Base-by-base conservation (phyloP, 495 filamentous ascomycete species). In the Bombardia bombarda region DNA sequence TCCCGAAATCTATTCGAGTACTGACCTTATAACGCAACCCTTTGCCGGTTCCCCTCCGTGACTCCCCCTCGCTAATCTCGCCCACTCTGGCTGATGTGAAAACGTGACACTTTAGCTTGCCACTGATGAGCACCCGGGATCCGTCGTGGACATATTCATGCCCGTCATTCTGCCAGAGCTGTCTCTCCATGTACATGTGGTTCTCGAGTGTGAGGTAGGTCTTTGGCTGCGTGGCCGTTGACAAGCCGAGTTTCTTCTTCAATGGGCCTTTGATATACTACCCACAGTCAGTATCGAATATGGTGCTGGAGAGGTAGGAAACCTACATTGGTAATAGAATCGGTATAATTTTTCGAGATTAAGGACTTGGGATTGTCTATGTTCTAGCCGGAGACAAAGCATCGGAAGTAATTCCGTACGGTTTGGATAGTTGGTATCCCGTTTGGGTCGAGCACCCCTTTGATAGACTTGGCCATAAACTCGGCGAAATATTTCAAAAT, bases 361-460 rank as follows among this genome's bases (percentile, higher is more conserved):
- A 40, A 32, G n/a, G 38, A 41, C 19, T 24, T 33, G 20, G 38
- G 38, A 35, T 47, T 47, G 5, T 42, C 5, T 40, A 40, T 8
- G 50, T 48, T 48, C 32, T 36, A 50, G 30, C 46, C 42, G 14
- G 41, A 49, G 14, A 40, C 38, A 40, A 50, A 53, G 21, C 35
- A 36, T 37, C 50, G 46, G 22, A 49, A 49, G 34, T 47, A 40
- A 26, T 40, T 39, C 31, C 40, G 22, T 13, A 53, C 35, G 13
- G 46, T 53, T 17, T 49, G 34, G 4, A 44, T 28, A 22, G 50
- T 50, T 25, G 40, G 35, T 26, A 38, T 49, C 23, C 46, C 41
- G 18, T 41, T 45, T 35, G 25, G 38, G 23, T 45, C 40, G 25
- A 53, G 40, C 19, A 48, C n/a, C 12, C 39, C 39, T 42, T 31